These are phyloP conservation scores for Apiospora arundinis DNA, from an alignment of 2,329 filamentous ascomycete genomes.

Conservation along the genomic window DNA sequence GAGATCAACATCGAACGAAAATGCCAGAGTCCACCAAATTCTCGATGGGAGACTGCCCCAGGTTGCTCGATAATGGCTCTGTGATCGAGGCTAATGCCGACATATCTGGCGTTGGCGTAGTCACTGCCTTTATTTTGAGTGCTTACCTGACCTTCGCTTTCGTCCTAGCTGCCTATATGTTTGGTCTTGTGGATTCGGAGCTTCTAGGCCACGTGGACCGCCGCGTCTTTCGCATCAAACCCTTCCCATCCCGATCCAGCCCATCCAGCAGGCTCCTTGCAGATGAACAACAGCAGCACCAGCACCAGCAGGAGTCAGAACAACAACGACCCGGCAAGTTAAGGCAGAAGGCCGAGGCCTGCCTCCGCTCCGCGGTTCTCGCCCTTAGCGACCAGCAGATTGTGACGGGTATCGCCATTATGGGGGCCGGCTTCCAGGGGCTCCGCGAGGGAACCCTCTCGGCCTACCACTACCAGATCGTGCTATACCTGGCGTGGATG, in stretches of 20 bases:
- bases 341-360: not conserved
- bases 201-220: slow-evolving; percentile 19
- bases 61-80: slow-evolving; percentile 16
- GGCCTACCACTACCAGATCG: slow-evolving; percentile 23
- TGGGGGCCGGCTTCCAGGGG: slow-evolving; percentile 22
- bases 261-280: not conserved
- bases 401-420: slow-evolving; percentile 23
- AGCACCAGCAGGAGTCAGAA: not conserved
- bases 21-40: not conserved
- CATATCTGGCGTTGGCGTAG: slow-evolving; percentile 21
- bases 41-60: slow-evolving; percentile 5
- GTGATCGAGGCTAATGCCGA: slow-evolving; percentile 18
- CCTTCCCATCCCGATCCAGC: not conserved
- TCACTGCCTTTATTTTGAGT: slow-evolving; percentile 20
- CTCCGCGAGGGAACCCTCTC: slow-evolving; percentile 2
- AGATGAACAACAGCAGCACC: not conserved
- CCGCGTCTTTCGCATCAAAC: slow-evolving; percentile 11
- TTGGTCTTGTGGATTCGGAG: slow-evolving; percentile 16
- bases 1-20: not conserved
- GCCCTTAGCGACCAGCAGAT: slow-evolving; percentile 24
- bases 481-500: slow-evolving; percentile 25
- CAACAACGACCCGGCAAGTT: not conserved
- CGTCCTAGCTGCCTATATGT: slow-evolving; percentile 14
- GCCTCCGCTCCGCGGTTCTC: slow-evolving; percentile 15
- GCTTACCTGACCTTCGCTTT: slow-evolving; percentile 20